Evolutionary conservation across 495 filamentous ascomycete genomes (phyloP), one percentile per base, ranked within the genome.

Genomic region (Talaromyces nanjingensis): DNA sequence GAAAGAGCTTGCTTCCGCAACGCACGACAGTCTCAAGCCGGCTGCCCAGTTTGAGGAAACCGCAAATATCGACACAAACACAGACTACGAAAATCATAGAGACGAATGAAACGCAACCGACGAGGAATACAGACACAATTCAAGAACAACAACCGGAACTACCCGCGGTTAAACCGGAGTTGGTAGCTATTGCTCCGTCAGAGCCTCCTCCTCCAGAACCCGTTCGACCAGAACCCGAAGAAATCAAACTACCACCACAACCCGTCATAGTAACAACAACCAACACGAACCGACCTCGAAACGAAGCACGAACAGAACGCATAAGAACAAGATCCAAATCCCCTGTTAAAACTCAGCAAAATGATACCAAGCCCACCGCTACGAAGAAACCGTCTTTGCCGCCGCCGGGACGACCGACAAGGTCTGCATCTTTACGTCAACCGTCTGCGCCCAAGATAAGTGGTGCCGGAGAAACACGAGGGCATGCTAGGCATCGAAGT

Each of bases 401-500:
- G 29, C 77, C 76, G 0, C 76, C 76, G 1, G 66, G 69, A 14
- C 76, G 76, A 16, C 71, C 74, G 11, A 62, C 58, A 3, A 69
- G 79, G 25, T 81, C 79, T 6, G 64, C 71, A n/a, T 81, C 79
- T n/a, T 58, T 81, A 53, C 67, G 74, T 65, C 77, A 80, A 58
- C 74, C 74, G 22, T 59, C 67, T 3, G 65, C 54, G 55, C 52
- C 67, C 16, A 67, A 49, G 27, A 57, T 64, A 9, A 34, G 70
- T 20, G 47, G 68, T 12, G 52, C 59, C 8, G 66, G 60, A 22
- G 58, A n/a, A n/a, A 33, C 25, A 16, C 70, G 68, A 53, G 73
- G 71, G 0, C 77, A 80, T 65, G 39, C 67, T 5, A 71, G 77
- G 25, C 76, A 78, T 56, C 71, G 70, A 11, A 80, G 78, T 39